These are phyloP conservation scores for Cordyceps militaris DNA, from an alignment of 2,329 filamentous ascomycete species.

Conservation along the genomic window DNA sequence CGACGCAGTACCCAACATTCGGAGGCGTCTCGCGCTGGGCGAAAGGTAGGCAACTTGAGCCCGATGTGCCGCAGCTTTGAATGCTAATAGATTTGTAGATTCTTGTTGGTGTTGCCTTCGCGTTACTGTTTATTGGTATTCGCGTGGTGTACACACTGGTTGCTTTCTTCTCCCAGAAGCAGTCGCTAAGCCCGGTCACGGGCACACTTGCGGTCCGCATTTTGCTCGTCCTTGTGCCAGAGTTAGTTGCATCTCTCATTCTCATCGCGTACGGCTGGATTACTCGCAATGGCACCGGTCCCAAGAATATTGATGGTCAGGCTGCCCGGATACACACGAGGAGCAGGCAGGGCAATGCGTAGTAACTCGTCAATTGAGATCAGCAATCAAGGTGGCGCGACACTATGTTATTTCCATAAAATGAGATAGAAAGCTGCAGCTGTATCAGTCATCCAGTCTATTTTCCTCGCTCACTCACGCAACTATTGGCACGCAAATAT, in stretches of 20 bases:
- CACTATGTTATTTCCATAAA: no score
- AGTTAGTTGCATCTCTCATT: not conserved
- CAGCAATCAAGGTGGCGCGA: no score
- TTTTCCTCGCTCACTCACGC: no score
- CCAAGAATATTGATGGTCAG: no score
- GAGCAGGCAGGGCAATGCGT: not conserved
- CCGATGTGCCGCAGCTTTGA: not conserved
- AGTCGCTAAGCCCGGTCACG: not conserved
- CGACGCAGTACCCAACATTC: not conserved
- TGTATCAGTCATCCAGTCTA: no score
- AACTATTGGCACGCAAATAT: no score
- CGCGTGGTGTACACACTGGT: conserved; percentile 7
- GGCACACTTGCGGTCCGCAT: conserved; percentile 5
- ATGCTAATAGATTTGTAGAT: not conserved
- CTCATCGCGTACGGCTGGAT: not conserved
- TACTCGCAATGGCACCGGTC: not conserved
- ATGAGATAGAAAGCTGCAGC: no score
- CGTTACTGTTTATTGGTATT: conserved; percentile 7
- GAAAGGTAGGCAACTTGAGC: not conserved
- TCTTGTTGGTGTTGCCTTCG: not conserved
- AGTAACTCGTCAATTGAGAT: not conserved
- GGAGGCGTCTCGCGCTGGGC: not conserved
- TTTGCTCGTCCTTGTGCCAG: not conserved
- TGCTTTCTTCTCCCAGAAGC: conserved; percentile 7
- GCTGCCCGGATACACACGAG: not conserved